Base-by-base conservation (phyloP, 345 rosid genomes). In the Turritis glabra region DNA sequence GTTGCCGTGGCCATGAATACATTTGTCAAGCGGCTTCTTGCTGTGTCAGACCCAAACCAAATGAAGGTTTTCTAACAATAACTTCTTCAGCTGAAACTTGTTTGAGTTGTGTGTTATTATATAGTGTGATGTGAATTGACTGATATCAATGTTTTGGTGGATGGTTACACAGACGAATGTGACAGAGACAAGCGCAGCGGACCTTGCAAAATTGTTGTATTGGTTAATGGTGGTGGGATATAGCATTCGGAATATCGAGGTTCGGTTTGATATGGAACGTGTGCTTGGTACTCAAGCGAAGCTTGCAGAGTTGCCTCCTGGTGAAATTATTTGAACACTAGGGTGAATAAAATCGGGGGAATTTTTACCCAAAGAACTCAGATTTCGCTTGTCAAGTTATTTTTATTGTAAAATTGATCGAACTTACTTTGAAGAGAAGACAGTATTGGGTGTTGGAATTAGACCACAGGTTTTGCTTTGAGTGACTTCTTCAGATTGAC, bases 191-290 rank as follows among this genome's bases (percentile, higher is more conserved):
- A 90, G 89, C 67, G 98, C 96, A 37, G 75, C 91, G 0, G 98
- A 95, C 71, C 96, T 92, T 19, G 96, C 90, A 21, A 92, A 86
- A 82, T 81, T 95, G 66, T 84, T 95, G 64, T 92, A 86, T 68
- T 95, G 98, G 97, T 75, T 95, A 70, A 92, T 95, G 99, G 96
- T 95, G 75, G 98, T 95, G 3, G 98, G 99, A 38, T 95, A 92
- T 84, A 75, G 98, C 81, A 78, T 95, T 71, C 92, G 99, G 50
- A 95, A 90, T 78, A 91, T 94, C 6, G 98, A 94, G 84, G 98
- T 94, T 61, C 92, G 98, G 21, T 84, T 90, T 63, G 98, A 94
- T 70, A 95, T 90, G 97, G 99, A 95, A 76, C 85, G 92, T 57
- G 96, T 92, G 19, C 90, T 95, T 8, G 97, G 99, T 23, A 62